phyloP scores from a whole-genome alignment of 805 yeast species.

The Cyberlindnera nakhonratchasimensis region DNA sequence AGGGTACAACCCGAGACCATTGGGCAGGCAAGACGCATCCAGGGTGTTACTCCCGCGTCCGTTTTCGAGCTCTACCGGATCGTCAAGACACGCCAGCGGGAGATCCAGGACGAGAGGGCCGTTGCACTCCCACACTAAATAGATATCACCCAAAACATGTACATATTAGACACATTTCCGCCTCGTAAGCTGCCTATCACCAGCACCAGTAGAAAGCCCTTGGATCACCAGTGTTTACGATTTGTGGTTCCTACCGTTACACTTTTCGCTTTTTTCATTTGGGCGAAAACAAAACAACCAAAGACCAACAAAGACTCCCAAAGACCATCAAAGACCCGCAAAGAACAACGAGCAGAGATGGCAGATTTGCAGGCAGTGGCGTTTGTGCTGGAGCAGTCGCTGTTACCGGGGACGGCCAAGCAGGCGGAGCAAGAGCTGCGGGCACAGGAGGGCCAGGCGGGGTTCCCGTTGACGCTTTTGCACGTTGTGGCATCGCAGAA shows the following conservation, averaged over 20 bases:
- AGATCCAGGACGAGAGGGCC: conserved; percentile 22
- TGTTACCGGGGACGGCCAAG: conserved; percentile 60
- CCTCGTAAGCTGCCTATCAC: too few species aligned
- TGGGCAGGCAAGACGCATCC: conserved; percentile 93
- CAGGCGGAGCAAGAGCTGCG: conserved; percentile 64
- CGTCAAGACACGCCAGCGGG: conserved; percentile 30
- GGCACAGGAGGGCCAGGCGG: conserved; percentile 59
- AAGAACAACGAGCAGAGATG: neutral
- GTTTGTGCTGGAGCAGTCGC: conserved; percentile 56
- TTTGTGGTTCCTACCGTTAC: conserved; percentile 14
- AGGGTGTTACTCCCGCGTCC: conserved; percentile 94
- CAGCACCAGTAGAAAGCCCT: too few species aligned
- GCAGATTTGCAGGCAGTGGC: conserved; percentile 50
- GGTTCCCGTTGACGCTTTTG: conserved; percentile 72
- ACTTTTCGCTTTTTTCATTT: conserved; percentile 1
- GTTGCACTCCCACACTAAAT: too few species aligned
- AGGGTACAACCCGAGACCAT: conserved; percentile 80
- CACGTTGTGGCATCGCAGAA: conserved; percentile 69
- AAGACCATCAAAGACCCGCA: too few species aligned
- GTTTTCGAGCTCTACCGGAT: conserved; percentile 71
- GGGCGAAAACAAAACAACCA: conserved; percentile 4
- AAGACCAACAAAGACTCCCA: neutral
- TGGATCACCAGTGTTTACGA: too few species aligned
- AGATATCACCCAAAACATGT: too few species aligned
- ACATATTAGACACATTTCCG: too few species aligned